A percentile compares a stretch with the other conserved stretches of the same genome.
These are phyloP conservation scores for Aspergillus conjunctus DNA, from an alignment of 495 filamentous ascomycete species.

Conservation along the genomic window DNA sequence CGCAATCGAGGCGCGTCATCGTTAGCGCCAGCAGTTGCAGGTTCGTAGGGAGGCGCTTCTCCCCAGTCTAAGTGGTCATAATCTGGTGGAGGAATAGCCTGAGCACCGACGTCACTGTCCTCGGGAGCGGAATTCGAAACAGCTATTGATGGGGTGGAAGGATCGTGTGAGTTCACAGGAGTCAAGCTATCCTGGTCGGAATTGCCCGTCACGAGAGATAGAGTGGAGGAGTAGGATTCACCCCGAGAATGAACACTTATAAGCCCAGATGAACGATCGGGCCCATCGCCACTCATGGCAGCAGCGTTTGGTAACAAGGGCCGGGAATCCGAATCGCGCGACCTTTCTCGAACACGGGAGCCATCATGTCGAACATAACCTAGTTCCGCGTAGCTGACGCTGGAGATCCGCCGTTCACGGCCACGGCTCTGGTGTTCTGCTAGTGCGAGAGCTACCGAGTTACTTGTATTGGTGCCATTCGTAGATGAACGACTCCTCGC, in stretches of 20 bases:
- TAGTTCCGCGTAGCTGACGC: conserved; percentile 82
- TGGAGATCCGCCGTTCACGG: conserved; percentile 74
- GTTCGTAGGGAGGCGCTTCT: conserved; percentile 49
- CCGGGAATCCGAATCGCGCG: conserved; percentile 71
- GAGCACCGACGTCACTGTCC: conserved; percentile 41
- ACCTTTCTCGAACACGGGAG: conserved; percentile 78
- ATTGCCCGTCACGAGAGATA: conserved; percentile 26
- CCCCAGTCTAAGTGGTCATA: conserved; percentile 54
- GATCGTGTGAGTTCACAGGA: conserved; percentile 27
- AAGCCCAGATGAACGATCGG: conserved; percentile 30
- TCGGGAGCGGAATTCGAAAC: conserved; percentile 29
- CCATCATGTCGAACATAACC: conserved; percentile 90
- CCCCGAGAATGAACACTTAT: conserved; percentile 35
- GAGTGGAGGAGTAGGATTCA: conserved; percentile 41
- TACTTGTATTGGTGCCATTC: conserved; percentile 35
- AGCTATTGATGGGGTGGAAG: conserved; percentile 29
- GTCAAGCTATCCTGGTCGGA: conserved; percentile 37
- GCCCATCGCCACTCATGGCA: conserved; percentile 47
- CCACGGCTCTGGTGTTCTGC: conserved; percentile 68
- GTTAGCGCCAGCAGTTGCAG: conserved; percentile 30
- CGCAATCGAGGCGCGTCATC: conserved; percentile 25
- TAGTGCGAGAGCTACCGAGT: conserved; percentile 42
- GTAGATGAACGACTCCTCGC: conserved; percentile 31
- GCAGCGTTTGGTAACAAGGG: conserved; percentile 74
- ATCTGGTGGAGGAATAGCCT: conserved; percentile 45